phyloP scores from a whole-genome alignment of 2,329 filamentous ascomycete species.

The Sclerotinia nivalis region DNA sequence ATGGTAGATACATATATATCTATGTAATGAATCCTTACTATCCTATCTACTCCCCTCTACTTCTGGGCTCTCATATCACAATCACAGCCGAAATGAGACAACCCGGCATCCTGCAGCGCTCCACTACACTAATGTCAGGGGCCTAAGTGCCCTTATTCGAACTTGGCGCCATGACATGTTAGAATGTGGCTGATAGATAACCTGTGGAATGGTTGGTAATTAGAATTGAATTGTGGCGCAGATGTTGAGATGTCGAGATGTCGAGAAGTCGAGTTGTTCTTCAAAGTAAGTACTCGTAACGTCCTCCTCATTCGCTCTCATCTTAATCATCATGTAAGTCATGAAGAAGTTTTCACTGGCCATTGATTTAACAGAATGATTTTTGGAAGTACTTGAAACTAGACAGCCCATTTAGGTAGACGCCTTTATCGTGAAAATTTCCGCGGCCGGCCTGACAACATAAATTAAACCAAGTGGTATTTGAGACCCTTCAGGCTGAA shows the following conservation, averaged over 20 bases:
- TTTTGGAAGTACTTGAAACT: neutral
- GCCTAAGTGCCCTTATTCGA: neutral
- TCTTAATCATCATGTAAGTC: neutral
- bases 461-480: no score
- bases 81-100: constrained; percentile 7
- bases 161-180: neutral
- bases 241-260: neutral
- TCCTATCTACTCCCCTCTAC: neutral
- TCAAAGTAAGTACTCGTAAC: neutral
- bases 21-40: no score
- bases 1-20: neutral
- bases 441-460: no score
- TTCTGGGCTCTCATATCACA: neutral
- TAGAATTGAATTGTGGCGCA: neutral
- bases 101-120: neutral
- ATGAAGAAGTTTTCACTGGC: neutral
- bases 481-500: no score
- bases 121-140: constrained; percentile 8
- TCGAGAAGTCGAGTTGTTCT: neutral
- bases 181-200: neutral
- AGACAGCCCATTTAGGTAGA: neutral
- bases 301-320: neutral
- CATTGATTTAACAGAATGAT: neutral
- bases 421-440: neutral
- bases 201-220: neutral